Evolutionary conservation across 495 filamentous ascomycete genomes (phyloP).

Genomic region (Lichina pygmaea): DNA sequence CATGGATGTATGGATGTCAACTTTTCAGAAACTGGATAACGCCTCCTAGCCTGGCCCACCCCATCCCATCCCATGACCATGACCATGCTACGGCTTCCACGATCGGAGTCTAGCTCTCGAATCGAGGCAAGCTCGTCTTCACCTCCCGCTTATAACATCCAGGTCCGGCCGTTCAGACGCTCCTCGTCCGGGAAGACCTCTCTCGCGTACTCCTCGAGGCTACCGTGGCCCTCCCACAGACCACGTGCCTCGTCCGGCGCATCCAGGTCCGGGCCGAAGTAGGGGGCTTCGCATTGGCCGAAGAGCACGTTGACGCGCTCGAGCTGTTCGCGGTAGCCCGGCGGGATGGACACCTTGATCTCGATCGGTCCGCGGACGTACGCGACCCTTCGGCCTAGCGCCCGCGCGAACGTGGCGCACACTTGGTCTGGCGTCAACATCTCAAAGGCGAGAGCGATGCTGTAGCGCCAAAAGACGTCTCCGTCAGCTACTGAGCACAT

Average conservation of each 20-base stretch:
- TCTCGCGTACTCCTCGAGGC: constrained; percentile 83
- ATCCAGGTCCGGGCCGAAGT: constrained; percentile 37
- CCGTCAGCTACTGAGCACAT: background rate
- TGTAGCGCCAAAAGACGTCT: constrained; percentile 9
- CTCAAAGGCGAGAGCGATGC: constrained; percentile 81
- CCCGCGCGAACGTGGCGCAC: constrained; percentile 51
- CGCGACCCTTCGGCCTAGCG: constrained; percentile 45
- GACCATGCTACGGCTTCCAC: too few species aligned
- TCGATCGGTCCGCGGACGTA: constrained; percentile 61
- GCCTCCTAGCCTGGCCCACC: too few species aligned
- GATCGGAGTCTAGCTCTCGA: too few species aligned
- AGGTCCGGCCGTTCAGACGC: constrained; percentile 69
- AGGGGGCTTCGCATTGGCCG: constrained; percentile 31
- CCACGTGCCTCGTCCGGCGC: constrained; percentile 42
- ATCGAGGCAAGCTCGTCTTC: too few species aligned
- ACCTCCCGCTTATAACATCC: constrained; percentile 29
- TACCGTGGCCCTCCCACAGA: constrained; percentile 75
- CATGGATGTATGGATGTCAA: too few species aligned
- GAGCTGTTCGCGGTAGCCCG: constrained; percentile 76
- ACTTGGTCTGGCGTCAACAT: constrained; percentile 61
- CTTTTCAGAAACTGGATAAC: too few species aligned
- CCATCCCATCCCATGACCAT: too few species aligned
- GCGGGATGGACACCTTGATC: constrained; percentile 59
- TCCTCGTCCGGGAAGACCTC: constrained; percentile 92
- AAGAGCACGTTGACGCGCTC: constrained; percentile 38